Percentiles rank a stretch among this genome's conserved stretches.
Conservation (phyloP, 345 rosid species). For the Brassica rapa region DNA sequence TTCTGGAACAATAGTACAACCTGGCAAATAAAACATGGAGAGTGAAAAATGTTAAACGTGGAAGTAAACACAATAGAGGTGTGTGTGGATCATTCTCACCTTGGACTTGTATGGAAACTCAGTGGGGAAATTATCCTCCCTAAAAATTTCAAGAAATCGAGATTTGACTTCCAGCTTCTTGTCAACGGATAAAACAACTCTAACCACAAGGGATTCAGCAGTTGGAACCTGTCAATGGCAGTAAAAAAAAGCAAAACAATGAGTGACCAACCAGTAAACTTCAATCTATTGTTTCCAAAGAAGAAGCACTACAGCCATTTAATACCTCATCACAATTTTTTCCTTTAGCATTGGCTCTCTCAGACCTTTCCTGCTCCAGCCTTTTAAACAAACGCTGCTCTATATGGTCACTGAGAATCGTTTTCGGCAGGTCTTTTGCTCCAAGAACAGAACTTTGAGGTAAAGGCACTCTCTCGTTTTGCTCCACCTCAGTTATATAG, state of each 20-base stretch:
- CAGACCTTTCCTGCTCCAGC: slow-evolving; percentile 76
- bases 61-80: slow-evolving; percentile 3
- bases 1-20: slow-evolving; percentile 90
- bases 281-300: slow-evolving; percentile 19
- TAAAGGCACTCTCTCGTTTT: slow-evolving; percentile 88
- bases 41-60: background rate
- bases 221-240: slow-evolving; percentile 69
- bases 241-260: slow-evolving; percentile 11
- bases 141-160: slow-evolving; percentile 90
- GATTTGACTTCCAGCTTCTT: slow-evolving; percentile 96
- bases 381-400: slow-evolving; percentile 77
- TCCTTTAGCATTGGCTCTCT: slow-evolving; percentile 79
- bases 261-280: slow-evolving; percentile 22
- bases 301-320: background rate
- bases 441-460: slow-evolving; percentile 98
- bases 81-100: slow-evolving; percentile 43
- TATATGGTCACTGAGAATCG: slow-evolving; percentile 93
- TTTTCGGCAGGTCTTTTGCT: slow-evolving; percentile 93
- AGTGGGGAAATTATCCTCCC: slow-evolving; percentile 81
- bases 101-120: slow-evolving; percentile 96
- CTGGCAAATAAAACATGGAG: slow-evolving; percentile 49
- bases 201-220: slow-evolving; percentile 89
- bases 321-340: slow-evolving; percentile 84
- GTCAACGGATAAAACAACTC: slow-evolving; percentile 99
- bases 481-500: slow-evolving; percentile 82